Evolutionary conservation across 2,329 filamentous ascomycete species (phyloP).

Genomic region (Penicillium sumatraense): DNA sequence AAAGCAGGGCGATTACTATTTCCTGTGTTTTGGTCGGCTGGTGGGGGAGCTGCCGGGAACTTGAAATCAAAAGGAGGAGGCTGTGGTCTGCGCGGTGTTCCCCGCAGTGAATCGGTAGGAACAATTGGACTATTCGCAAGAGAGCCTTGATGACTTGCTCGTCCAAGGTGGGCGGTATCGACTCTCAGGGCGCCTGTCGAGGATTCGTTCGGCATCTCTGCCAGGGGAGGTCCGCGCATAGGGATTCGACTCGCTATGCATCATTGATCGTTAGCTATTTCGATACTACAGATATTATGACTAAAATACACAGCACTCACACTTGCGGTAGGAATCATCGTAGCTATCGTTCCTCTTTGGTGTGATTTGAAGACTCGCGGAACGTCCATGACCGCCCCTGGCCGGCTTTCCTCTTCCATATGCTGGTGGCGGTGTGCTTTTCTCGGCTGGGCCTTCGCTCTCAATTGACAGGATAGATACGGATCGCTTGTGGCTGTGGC

Average conservation of each 20-base stretch:
- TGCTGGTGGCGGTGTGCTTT: constrained; percentile 35
- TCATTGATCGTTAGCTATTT: constrained; percentile 5
- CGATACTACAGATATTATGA: background rate
- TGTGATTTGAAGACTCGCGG: constrained; percentile 79
- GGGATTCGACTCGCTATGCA: constrained; percentile 37
- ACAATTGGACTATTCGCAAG: constrained; percentile 38
- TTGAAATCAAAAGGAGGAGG: constrained; percentile 57
- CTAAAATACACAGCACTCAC: constrained; percentile 30
- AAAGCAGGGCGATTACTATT: constrained; percentile 27
- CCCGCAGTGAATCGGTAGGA: constrained; percentile 45
- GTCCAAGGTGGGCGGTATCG: constrained; percentile 37
- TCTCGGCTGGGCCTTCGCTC: constrained; percentile 46
- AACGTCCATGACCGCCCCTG: constrained; percentile 73
- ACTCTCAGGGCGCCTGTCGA: constrained; percentile 35
- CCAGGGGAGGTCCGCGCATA: constrained; percentile 36
- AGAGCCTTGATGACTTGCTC: constrained; percentile 28
- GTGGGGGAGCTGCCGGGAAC: constrained; percentile 55
- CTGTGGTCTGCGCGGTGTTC: constrained; percentile 43
- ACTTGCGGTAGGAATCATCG: constrained; percentile 45
- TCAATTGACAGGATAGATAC: constrained; percentile 83
- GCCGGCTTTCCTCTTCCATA: constrained; percentile 56
- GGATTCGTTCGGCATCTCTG: constrained; percentile 37
- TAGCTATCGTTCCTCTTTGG: constrained; percentile 52
- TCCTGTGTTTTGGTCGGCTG: constrained; percentile 32
- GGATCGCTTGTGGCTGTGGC: constrained; percentile 73